A percentile compares a stretch with the other conserved stretches of the same genome.
phyloP scores from a whole-genome alignment of 768 basidiomycete genomes.

The Epithele typhae region DNA sequence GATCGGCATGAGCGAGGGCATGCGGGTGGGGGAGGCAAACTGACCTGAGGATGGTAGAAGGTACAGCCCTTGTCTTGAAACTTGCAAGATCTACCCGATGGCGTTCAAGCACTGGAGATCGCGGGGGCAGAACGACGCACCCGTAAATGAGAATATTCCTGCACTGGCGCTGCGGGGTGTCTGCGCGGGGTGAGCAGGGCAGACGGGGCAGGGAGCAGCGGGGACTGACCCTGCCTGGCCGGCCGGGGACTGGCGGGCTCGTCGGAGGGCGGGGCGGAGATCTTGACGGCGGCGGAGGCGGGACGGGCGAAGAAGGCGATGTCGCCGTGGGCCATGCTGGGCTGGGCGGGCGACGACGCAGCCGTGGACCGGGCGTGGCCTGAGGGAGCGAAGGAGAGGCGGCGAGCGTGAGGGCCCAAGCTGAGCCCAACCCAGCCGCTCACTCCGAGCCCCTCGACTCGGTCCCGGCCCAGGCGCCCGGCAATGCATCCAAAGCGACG shows the following conservation, averaged over 20 bases:
- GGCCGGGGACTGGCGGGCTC: conserved; percentile 38
- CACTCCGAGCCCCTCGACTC: no score
- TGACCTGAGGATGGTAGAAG: conserved; percentile 75
- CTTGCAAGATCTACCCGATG: conserved; percentile 62
- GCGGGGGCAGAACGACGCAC: conserved; percentile 34
- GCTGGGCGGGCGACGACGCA: conserved; percentile 14
- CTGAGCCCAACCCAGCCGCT: neutral
- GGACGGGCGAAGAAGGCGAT: conserved; percentile 75
- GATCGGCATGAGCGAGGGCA: conserved; percentile 2
- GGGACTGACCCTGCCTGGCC: conserved; percentile 36
- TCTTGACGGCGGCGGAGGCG: conserved; percentile 62
- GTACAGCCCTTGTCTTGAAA: conserved; percentile 83
- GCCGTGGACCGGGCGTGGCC: neutral
- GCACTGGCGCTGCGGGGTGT: conserved; percentile 75
- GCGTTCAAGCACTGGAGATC: neutral
- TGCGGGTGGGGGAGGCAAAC: conserved; percentile 8
- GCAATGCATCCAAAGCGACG: conserved; percentile 3
- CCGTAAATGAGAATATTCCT: conserved; percentile 91
- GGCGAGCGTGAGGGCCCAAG: neutral
- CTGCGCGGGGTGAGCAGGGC: conserved; percentile 30
- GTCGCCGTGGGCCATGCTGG: conserved; percentile 24
- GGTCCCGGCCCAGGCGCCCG: neutral
- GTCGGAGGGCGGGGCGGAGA: conserved; percentile 54
- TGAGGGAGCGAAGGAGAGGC: neutral
- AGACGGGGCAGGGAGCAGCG: conserved; percentile 6